These are phyloP conservation scores for Volvox reticuliferus DNA, from an alignment of 139 green algal species.

Conservation along the genomic window DNA sequence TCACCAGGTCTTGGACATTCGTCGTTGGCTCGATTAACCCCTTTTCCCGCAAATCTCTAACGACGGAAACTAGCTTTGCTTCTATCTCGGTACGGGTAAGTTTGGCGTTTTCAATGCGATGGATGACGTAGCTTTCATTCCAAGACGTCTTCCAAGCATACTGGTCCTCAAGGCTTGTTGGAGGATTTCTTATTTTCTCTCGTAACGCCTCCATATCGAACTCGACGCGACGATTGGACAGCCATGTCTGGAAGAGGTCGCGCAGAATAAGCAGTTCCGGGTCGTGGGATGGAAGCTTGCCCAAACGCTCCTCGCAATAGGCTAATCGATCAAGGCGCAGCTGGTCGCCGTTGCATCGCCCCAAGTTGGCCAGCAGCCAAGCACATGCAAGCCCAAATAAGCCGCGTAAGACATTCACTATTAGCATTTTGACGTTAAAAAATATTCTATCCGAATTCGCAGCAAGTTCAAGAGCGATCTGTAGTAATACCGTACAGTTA, in stretches of 20 bases:
- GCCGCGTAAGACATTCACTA: background rate
- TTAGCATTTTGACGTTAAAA: background rate
- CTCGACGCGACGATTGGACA: background rate
- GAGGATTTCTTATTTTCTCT: background rate
- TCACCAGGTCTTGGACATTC: constrained; percentile 31
- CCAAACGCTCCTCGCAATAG: constrained; percentile 8
- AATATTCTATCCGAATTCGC: too few relatives aligned
- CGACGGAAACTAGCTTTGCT: background rate
- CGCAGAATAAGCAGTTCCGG: background rate
- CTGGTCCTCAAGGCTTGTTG: background rate
- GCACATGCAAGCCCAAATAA: background rate
- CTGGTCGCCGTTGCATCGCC: background rate
- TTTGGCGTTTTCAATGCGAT: background rate
- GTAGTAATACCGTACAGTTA: too few relatives aligned
- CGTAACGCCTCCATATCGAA: constrained; percentile 6
- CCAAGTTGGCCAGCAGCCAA: background rate
- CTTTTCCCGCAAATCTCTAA: background rate
- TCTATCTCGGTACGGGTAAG: background rate
- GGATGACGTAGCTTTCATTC: constrained; percentile 8
- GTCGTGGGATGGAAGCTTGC: background rate
- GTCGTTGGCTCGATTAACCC: background rate
- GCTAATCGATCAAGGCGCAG: background rate
- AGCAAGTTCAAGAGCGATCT: too few relatives aligned
- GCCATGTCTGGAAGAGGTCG: constrained; percentile 27
- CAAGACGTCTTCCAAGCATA: constrained; percentile 13